phyloP scores from a whole-genome alignment of 2,329 filamentous ascomycete genomes.

The Penicillium sp. region DNA sequence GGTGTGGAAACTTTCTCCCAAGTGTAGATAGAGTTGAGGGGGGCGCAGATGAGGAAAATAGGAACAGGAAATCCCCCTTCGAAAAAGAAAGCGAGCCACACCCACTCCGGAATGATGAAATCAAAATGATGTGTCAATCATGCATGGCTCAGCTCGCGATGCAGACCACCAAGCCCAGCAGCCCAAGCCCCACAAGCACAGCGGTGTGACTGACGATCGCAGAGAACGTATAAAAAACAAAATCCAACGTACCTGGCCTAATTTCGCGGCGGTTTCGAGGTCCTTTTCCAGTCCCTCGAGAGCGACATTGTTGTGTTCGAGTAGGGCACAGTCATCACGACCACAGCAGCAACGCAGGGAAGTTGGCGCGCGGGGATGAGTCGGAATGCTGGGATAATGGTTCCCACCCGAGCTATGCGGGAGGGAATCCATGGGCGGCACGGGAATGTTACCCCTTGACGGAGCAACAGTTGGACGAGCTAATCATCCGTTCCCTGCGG shows the following conservation, averaged over 20 bases:
- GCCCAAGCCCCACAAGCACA: neutral
- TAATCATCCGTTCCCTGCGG: slow-evolving; percentile 17
- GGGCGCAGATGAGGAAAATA: neutral
- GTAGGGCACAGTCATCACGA: slow-evolving; percentile 71
- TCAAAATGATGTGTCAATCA: slow-evolving; percentile 20
- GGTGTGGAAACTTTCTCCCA: neutral
- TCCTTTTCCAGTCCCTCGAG: slow-evolving; percentile 83
- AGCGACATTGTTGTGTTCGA: slow-evolving; percentile 75
- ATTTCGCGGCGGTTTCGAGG: slow-evolving; percentile 77
- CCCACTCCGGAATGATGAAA: slow-evolving; percentile 16
- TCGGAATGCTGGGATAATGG: slow-evolving; percentile 32
- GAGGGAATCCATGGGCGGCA: slow-evolving; percentile 27
- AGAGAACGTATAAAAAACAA: slow-evolving; percentile 6
- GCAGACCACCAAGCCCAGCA: neutral
- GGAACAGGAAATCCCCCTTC: neutral
- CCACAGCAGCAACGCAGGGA: slow-evolving; percentile 76
- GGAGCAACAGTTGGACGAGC: slow-evolving; percentile 20
- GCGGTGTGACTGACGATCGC: slow-evolving; percentile 1
- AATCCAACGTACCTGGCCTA: slow-evolving; percentile 78
- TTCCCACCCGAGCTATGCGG: slow-evolving; percentile 24
- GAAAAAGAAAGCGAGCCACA: slow-evolving; percentile 8
- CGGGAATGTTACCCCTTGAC: slow-evolving; percentile 32
- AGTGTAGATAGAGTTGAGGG: neutral
- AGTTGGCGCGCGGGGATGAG: slow-evolving; percentile 27
- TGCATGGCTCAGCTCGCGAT: slow-evolving; percentile 18